phyloP scores from a whole-genome alignment of 495 filamentous ascomycete species.

The Talaromyces liani region DNA sequence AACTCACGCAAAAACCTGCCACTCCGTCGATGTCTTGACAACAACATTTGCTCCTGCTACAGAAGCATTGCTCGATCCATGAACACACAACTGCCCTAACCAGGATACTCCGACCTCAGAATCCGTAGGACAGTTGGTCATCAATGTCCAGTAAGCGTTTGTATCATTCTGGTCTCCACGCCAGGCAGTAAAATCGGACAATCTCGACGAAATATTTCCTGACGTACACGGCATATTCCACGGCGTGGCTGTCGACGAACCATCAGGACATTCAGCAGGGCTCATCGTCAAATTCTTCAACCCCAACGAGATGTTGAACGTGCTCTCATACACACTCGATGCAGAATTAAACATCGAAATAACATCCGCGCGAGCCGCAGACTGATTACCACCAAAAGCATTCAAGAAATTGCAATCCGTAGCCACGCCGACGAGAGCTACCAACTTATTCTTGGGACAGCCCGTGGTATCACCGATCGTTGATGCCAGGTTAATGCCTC shows the following conservation, averaged over 20 bases:
- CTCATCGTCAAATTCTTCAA: slow-evolving; percentile 77
- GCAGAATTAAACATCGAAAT: slow-evolving; percentile 81
- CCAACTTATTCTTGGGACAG: slow-evolving; percentile 80
- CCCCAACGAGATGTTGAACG: slow-evolving; percentile 91
- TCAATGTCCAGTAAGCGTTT: slow-evolving; percentile 89
- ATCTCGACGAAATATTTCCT: slow-evolving; percentile 63
- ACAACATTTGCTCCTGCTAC: slow-evolving; percentile 88
- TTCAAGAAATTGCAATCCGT: slow-evolving; percentile 84
- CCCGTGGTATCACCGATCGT: slow-evolving; percentile 78
- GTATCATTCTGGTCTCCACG: slow-evolving; percentile 62
- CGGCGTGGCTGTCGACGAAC: slow-evolving; percentile 51
- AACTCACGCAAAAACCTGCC: slow-evolving; percentile 81
- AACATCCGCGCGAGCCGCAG: slow-evolving; percentile 55
- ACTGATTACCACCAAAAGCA: slow-evolving; percentile 54
- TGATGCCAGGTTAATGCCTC: slow-evolving; percentile 69
- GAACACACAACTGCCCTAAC: slow-evolving; percentile 80
- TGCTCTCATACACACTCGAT: slow-evolving; percentile 76
- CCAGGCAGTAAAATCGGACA: slow-evolving; percentile 88
- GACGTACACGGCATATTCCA: slow-evolving; percentile 75
- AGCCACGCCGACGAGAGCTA: slow-evolving; percentile 86
- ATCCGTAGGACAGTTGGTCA: slow-evolving; percentile 78
- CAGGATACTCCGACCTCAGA: slow-evolving; percentile 89
- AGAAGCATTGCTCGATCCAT: slow-evolving; percentile 39
- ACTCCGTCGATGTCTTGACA: slow-evolving; percentile 72
- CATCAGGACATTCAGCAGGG: slow-evolving; percentile 58